Base-by-base conservation (phyloP, 2,329 filamentous ascomycete genomes). In the Exophiala viscosa region DNA sequence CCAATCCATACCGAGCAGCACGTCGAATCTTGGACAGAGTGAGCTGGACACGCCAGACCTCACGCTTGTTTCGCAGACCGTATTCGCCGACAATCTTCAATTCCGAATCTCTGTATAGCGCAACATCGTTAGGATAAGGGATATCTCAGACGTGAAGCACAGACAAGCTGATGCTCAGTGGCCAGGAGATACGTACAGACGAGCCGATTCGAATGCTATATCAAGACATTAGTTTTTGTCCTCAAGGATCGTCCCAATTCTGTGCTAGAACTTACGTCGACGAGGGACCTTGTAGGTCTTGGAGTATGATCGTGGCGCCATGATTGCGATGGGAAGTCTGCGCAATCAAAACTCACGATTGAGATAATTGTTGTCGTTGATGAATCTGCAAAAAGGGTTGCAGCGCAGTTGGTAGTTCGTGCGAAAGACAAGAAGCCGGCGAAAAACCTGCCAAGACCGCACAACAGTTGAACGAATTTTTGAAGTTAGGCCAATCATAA, bases 21-120 rank as follows among this genome's bases (percentile, higher is more conserved):
- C 93, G 93, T 91, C 93, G 93, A 73, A 99, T 99, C 87, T 97
- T 97, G 82, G 93, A 97, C 74, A 99, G 87, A 73, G 92, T 96
- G 78, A 99, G 87, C 85, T 90, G 87, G 80, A 99, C 93, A 80
- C 93, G 90, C 93, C 93, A 99, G 75, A 99, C 93, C 85, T 99
- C 93, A 84, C 93, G 92, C 90, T 99, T 99, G 85, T 99, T 99
- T 81, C 91, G 89, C 71, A 99, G 90, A 81, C 93, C 93, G 84
- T 95, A 99, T 83, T 99, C 93, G 80, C 93, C 93, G 72, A 99
- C 92, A 79, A 93, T 87, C 88, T 99, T 99, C 79, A 99, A 82
- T 83, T 99, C 93, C 73, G 91, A 90, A 83, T 99, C 93, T 83
- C 93, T 97, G 82, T 73, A 50, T 32, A 7, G 34, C 28, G 48